Percentiles rank a stretch among this genome's conserved stretches.
These are phyloP conservation scores for Leishmania lainsoni DNA, from an alignment of 208 protist genomes.

Conservation along the genomic window DNA sequence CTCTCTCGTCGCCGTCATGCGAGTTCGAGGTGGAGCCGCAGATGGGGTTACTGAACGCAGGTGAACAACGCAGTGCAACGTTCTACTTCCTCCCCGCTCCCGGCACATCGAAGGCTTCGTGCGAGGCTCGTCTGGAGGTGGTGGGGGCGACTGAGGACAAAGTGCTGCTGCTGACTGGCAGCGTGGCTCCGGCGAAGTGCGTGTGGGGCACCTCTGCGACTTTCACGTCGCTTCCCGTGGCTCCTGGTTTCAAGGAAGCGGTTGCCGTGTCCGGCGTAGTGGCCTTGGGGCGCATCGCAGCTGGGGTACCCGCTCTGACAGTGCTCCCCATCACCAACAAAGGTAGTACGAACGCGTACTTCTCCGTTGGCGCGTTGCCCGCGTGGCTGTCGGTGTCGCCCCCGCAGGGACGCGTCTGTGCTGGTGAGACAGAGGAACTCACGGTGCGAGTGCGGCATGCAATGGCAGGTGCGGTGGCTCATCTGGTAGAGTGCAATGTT, in stretches of 20 bases:
- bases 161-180: conserved; percentile 61
- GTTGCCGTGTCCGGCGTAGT: conserved; percentile 46
- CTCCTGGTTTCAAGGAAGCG: conserved; percentile 8
- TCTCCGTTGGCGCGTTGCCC: conserved; percentile 64
- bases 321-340: conserved; percentile 63
- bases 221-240: conserved; percentile 1
- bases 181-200: conserved; percentile 67
- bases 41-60: conserved; percentile 66
- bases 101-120: conserved; percentile 39
- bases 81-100: conserved; percentile 75
- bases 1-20: conserved; percentile 34
- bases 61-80: conserved; percentile 52
- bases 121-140: conserved; percentile 66
- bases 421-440: conserved; percentile 75
- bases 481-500: conserved; percentile 63
- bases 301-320: conserved; percentile 49
- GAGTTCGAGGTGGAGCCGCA: conserved; percentile 73
- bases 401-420: conserved; percentile 59
- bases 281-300: conserved; percentile 75
- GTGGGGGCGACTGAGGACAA: conserved; percentile 71
- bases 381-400: conserved; percentile 75
- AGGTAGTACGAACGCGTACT: conserved; percentile 77
- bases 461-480: conserved; percentile 32
- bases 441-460: conserved; percentile 51
- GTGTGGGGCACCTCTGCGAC: conserved; percentile 38